Evolutionary conservation across 106 monocot genomes (phyloP), one percentile per base, ranked within the genome.

Genomic region (Cymbidium sinense): DNA sequence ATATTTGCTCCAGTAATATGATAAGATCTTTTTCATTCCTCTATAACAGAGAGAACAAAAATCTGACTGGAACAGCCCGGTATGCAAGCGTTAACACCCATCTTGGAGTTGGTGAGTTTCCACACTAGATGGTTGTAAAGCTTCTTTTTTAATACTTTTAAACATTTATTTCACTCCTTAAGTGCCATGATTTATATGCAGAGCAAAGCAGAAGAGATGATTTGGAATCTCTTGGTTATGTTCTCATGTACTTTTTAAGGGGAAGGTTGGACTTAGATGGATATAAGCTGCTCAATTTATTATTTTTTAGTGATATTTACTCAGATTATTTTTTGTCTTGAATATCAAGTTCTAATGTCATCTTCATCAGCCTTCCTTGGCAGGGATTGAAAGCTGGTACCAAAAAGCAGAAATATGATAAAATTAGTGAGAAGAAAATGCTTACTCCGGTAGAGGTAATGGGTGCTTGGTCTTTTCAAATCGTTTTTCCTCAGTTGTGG

Each of bases 361-460:
- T 43, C 17, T 35, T 11, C 9, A 50, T 73, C 83, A 86, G 86
- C 52, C 83, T 86, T 20, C 86, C 86, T 8, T 86, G 86, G 86
- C 86, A 86, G 64, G 86, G 86, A 17, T 73, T 86, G 33, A 83
- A 83, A 83, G 86, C 86, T 69, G 86, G 83, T 61, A 86, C 83
- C 7, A 86, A 86, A 41, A 86, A 86, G 43, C 86, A 86, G 77
- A 86, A 86, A 36, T 86, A 86, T 73, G 86, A 86, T 44, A 86
- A 83, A 80, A 86, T 86, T 35, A 83, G 80, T 73, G 86, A 86
- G 75, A 86, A 86, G 80, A 86, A 86, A 76, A 82, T 86, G 82
- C 83, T 83, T 77, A 86, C 86, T 64, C 80, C 86, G 15, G 77
- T 83, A 3, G 86, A 86, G 83, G 86, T 86, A 83, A 20, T 36